These are phyloP conservation scores for Hyaloscypha hepaticicola DNA, from an alignment of 495 filamentous ascomycete genomes.

Conservation along the genomic window DNA sequence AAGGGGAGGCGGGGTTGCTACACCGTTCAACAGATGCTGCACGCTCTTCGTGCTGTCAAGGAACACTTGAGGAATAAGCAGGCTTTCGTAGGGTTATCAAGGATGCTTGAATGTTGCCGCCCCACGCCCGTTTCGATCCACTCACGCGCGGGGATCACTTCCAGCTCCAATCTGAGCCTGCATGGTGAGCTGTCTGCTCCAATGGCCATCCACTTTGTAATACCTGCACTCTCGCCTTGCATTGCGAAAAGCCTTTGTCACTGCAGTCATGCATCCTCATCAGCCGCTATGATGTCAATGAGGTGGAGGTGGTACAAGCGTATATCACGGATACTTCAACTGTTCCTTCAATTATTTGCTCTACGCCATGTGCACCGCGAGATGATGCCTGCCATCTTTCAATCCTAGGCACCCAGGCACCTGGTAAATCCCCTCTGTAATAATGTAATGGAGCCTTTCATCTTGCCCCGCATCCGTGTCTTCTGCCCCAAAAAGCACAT, in stretches of 20 bases:
- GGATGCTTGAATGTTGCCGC: not conserved
- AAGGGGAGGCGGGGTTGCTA: not conserved
- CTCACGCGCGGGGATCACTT: not conserved
- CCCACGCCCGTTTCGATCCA: slow-evolving; percentile 5
- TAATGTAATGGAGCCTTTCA: not conserved
- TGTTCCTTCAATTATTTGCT: slow-evolving; percentile 15
- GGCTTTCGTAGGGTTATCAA: not conserved
- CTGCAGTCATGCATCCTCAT: not conserved
- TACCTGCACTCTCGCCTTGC: not conserved
- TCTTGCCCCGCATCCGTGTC: not conserved
- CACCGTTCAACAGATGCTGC: not conserved
- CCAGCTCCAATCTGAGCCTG: not conserved
- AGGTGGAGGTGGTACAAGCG: not conserved
- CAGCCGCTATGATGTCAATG: not conserved
- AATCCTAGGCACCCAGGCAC: not conserved
- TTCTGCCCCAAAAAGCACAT: not conserved
- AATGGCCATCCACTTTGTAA: not conserved
- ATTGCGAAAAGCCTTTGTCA: not conserved
- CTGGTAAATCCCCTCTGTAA: not conserved
- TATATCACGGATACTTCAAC: not conserved
- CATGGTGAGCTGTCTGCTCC: slow-evolving; percentile 11
- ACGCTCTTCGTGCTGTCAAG: slow-evolving; percentile 7
- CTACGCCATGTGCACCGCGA: slow-evolving; percentile 13
- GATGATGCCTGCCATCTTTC: slow-evolving; percentile 13
- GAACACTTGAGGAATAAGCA: slow-evolving; percentile 5